phyloP scores from a whole-genome alignment of 2,329 filamentous ascomycete species.

The Grosmannia serpens region DNA sequence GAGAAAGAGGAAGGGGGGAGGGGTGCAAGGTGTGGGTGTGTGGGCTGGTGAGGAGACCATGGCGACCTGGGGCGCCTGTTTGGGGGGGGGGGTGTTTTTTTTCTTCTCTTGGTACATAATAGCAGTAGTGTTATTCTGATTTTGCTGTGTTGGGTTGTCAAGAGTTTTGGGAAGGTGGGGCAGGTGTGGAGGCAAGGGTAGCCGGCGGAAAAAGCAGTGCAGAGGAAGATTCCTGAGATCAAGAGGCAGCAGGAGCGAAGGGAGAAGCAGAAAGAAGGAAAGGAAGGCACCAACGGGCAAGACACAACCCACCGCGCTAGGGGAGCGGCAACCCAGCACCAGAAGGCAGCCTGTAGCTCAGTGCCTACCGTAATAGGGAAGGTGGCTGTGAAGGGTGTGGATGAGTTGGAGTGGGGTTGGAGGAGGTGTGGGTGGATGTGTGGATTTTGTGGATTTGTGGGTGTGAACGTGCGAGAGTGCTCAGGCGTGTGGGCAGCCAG shows the following conservation, averaged over 20 bases:
- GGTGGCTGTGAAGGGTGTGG: conserved; percentile 7
- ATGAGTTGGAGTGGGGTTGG: not conserved
- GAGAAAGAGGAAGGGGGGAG: not conserved
- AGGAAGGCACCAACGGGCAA: not conserved
- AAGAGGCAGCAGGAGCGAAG: not conserved
- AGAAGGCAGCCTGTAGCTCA: not conserved
- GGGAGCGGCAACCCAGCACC: conserved; percentile 4
- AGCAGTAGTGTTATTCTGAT: not conserved
- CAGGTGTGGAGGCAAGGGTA: not conserved
- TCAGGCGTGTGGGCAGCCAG: too few species aligned
- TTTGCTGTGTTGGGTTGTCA: not conserved
- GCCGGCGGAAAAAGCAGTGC: not conserved
- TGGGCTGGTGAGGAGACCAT: not conserved
- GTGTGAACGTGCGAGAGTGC: not conserved
- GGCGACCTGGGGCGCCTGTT: not conserved
- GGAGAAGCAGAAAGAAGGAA: not conserved
- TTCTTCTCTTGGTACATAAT: not conserved
- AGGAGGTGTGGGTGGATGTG: not conserved
- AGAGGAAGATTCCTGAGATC: not conserved
- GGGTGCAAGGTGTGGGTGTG: not conserved
- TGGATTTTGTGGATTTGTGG: not conserved
- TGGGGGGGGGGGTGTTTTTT: not conserved
- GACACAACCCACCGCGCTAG: conserved; percentile 3
- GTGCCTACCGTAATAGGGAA: conserved; percentile 7
- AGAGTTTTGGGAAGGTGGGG: not conserved